Base-by-base conservation (phyloP, 306 rosid species). In the Calophaca sinica region DNA sequence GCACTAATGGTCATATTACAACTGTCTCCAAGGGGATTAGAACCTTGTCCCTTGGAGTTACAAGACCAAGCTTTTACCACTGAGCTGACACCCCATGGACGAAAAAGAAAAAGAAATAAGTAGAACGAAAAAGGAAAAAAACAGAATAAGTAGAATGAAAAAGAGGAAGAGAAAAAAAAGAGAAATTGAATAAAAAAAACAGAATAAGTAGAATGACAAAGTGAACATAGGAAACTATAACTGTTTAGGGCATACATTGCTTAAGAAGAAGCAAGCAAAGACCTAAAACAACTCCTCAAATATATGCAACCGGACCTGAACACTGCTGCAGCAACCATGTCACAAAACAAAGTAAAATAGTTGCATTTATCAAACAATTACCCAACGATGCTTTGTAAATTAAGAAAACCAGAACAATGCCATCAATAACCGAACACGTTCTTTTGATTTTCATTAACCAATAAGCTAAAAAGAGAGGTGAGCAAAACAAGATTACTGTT, bases 401-500 rank as follows among this genome's bases (percentile, higher is more conserved):
- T 20, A 20, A 20, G 26, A 20, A 20, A 6, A 58, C 63, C 15
- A 58, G 1, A 58, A 58, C 72, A 70, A 39, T 41, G 51, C 60
- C 73, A 54, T 20, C 36, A 49, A 72, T 71, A 69, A 49, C 3
- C 33, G 4, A 45, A 68, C 11, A 5, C 46, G 32, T 13, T 35
- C 5, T 29, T 51, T 4, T 36, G 8, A 2, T 44, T 46, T 64
- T 64, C 76, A 38, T 6, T 12, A 68, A 8, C 67, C 14, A 63
- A 78, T 20, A 85, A 75, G 60, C 20, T 32, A 32, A 48, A 11
- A 38, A 20, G 72, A 55, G 52, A 73, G 3, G 75, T 29, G 15
- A 50, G 26, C 26, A 20, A 20, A 59, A 61, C 80, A 79, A 71
- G 54, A 59, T 39, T 82, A 89, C 97, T 60, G 97, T 88, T 79